phyloP scores from a whole-genome alignment of 2,329 filamentous ascomycete species.

The Nannizzia gypsea region DNA sequence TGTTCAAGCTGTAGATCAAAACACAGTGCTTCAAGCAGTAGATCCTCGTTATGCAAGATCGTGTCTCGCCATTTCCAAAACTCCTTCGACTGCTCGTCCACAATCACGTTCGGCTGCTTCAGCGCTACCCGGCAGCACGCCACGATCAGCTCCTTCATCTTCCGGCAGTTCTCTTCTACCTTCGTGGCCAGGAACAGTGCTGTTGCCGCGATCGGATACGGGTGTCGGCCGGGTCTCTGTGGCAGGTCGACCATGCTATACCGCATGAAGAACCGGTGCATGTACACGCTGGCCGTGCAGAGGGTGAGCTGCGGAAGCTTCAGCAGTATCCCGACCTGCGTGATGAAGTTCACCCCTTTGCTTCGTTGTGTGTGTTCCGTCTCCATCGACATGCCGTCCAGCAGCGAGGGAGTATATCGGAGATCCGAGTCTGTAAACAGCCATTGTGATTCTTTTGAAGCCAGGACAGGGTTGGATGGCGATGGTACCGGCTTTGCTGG shows the following conservation, averaged over 20 bases:
- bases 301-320: conserved; percentile 86
- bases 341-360: conserved; percentile 94
- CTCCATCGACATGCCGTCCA: conserved; percentile 64
- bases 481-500: conserved; percentile 1
- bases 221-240: conserved; percentile 60
- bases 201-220: conserved; percentile 87
- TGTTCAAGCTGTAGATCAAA: conserved; percentile 89
- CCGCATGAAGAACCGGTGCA: conserved; percentile 93
- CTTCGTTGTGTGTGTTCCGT: conserved; percentile 71
- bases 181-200: conserved; percentile 91
- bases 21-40: conserved; percentile 80
- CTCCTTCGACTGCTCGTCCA: conserved; percentile 95
- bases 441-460: conserved; percentile 62
- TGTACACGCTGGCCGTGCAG: conserved; percentile 84
- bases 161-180: conserved; percentile 90
- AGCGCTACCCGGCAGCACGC: conserved; percentile 89
- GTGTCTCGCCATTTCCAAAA: conserved; percentile 97
- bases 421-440: conserved; percentile 77
- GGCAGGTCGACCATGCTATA: conserved; percentile 65
- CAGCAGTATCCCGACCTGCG: conserved; percentile 82
- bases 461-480: conserved; percentile 39
- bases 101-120: conserved; percentile 78
- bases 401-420: conserved; percentile 65
- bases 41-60: conserved; percentile 82
- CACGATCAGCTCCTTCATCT: conserved; percentile 88